Evolutionary conservation across 73 alveolate species (phyloP).

Genomic region (Effrenium voratum): DNA sequence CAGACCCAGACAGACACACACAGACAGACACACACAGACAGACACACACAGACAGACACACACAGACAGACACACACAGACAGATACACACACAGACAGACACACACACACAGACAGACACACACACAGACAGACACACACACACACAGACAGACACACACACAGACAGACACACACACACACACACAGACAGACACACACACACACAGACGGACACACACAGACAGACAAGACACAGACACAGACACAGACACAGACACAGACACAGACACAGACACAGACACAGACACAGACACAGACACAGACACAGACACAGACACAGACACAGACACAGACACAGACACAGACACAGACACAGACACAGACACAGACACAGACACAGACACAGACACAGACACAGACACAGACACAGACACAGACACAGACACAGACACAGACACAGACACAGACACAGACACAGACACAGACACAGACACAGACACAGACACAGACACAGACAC

Average conservation of each 20-base stretch:
- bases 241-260: background rate
- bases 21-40: no score
- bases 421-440: background rate
- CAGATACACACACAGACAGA: no score
- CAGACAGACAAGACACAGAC: no score
- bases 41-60: no score
- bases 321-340: background rate
- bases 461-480: background rate
- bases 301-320: background rate
- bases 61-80: no score
- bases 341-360: background rate
- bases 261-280: background rate
- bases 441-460: background rate
- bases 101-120: no score
- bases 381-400: background rate
- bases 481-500: background rate
- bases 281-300: background rate
- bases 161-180: no score
- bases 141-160: no score
- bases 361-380: background rate
- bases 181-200: background rate
- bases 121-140: no score
- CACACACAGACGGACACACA: no score
- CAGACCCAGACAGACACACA: no score
- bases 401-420: background rate